Conservation (phyloP, 345 rosid genomes). For the Lepidium aucheri region DNA sequence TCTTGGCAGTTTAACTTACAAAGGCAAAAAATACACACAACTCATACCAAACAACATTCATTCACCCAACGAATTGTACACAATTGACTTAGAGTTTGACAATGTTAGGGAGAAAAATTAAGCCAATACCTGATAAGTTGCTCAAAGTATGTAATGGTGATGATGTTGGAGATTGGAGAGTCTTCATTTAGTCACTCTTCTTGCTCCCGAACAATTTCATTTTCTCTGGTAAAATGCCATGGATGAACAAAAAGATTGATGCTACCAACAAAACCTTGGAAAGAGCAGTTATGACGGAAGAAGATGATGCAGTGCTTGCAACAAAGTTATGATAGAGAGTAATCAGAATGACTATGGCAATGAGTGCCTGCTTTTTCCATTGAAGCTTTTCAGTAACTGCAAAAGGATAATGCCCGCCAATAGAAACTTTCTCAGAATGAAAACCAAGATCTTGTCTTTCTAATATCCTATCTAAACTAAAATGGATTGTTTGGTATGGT, state of each 20-base stretch:
- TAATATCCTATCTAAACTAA: not conserved
- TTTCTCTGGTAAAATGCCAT: slow-evolving; percentile 61
- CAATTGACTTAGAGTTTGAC: not conserved
- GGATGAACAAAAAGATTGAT: slow-evolving; percentile 48
- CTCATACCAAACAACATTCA: not conserved
- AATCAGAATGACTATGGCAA: slow-evolving; percentile 40
- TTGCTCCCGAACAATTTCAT: slow-evolving; percentile 39
- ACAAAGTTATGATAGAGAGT: slow-evolving; percentile 60
- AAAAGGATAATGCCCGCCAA: slow-evolving; percentile 12
- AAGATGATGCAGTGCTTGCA: slow-evolving; percentile 42
- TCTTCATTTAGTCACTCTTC: slow-evolving; percentile 38
- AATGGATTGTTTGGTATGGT: not conserved
- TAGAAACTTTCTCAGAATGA: not conserved
- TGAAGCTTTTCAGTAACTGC: slow-evolving; percentile 67
- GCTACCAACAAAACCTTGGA: slow-evolving; percentile 53
- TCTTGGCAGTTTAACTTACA: not conserved
- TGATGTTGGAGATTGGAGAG: not conserved
- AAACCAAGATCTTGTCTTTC: not conserved
- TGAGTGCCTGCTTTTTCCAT: slow-evolving; percentile 56
- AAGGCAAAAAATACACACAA: not conserved
- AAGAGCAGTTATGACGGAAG: slow-evolving; percentile 41
- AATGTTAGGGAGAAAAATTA: not conserved
- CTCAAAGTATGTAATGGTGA: not conserved
- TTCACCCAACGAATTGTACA: not conserved
- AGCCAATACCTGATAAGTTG: not conserved